phyloP scores from a whole-genome alignment of 2,329 filamentous ascomycete species.

The Rhinocladiella similis region DNA sequence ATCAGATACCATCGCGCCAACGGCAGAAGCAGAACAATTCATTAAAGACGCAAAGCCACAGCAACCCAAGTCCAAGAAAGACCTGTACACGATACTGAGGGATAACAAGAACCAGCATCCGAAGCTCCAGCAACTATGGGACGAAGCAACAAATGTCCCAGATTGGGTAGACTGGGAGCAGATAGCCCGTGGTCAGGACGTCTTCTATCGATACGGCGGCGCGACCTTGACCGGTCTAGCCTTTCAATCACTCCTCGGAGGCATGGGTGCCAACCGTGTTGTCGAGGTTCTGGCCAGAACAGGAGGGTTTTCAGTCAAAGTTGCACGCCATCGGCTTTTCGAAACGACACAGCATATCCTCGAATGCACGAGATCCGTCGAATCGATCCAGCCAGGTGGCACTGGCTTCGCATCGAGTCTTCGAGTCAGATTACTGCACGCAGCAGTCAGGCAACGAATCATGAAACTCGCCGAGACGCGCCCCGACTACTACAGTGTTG shows the following conservation, averaged over 20 bases:
- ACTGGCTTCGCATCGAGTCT: slow-evolving; percentile 65
- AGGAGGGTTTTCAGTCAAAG: slow-evolving; percentile 69
- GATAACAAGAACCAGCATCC: slow-evolving; percentile 59
- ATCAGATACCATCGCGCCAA: slow-evolving; percentile 19
- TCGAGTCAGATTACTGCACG: slow-evolving; percentile 68
- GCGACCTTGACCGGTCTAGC: slow-evolving; percentile 64
- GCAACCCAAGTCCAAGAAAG: slow-evolving; percentile 44
- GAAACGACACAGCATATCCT: slow-evolving; percentile 77
- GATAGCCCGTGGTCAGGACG: slow-evolving; percentile 70
- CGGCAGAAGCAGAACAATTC: slow-evolving; percentile 17
- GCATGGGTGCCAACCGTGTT: slow-evolving; percentile 65
- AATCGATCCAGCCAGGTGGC: slow-evolving; percentile 67
- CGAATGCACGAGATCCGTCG: slow-evolving; percentile 66
- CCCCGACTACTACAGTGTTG: slow-evolving; percentile 63
- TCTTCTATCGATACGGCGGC: slow-evolving; percentile 75
- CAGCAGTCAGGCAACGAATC: slow-evolving; percentile 66
- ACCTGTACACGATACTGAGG: slow-evolving; percentile 64
- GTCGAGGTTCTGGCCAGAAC: slow-evolving; percentile 74
- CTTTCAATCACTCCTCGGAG: slow-evolving; percentile 65
- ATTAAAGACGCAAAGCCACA: not conserved
- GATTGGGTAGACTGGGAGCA: slow-evolving; percentile 78
- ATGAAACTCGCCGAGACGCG: slow-evolving; percentile 56
- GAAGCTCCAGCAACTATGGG: slow-evolving; percentile 62
- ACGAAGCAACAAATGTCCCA: slow-evolving; percentile 65
- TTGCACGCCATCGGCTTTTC: slow-evolving; percentile 65